Conservation (phyloP, 768 basidiomycete genomes). For the Hydnomerulius pinastri region DNA sequence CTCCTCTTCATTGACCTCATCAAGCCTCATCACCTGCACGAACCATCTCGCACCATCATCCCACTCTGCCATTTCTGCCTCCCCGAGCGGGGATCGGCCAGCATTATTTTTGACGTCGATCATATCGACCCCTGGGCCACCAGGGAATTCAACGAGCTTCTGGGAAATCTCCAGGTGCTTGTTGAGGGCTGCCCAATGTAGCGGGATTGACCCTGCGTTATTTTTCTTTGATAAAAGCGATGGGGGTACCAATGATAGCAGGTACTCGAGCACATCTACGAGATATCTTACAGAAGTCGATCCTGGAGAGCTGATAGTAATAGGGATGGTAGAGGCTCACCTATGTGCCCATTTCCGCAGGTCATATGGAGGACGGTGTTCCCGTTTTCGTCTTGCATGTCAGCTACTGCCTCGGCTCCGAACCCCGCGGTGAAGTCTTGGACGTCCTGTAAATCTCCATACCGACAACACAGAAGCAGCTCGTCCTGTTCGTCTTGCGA, state of each 20-base stretch:
- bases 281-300: constrained; percentile 48
- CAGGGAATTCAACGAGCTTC: constrained; percentile 55
- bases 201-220: constrained; percentile 71
- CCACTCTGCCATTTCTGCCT: constrained; percentile 79
- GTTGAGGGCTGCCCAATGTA: constrained; percentile 93
- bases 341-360: constrained; percentile 85
- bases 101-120: constrained; percentile 78
- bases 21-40: constrained; percentile 78
- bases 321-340: constrained; percentile 43
- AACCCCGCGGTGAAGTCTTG: constrained; percentile 62
- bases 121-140: constrained; percentile 61
- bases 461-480: constrained; percentile 79
- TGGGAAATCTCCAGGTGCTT: constrained; percentile 65
- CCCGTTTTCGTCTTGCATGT: constrained; percentile 69
- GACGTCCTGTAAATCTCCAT: constrained; percentile 84
- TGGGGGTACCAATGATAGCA: constrained; percentile 62
- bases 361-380: constrained; percentile 88
- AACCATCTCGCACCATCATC: constrained; percentile 85
- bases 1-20: constrained; percentile 41
- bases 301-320: constrained; percentile 10
- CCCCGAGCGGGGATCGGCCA: constrained; percentile 75
- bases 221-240: constrained; percentile 65
- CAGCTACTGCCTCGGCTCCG: constrained; percentile 48
- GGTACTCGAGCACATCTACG: constrained; percentile 73
- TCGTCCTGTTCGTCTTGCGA: constrained; percentile 66